Evolutionary conservation across 768 basidiomycete genomes (phyloP), one percentile per base, ranked within the genome.

Genomic region (Strobilomyces dryophilus): DNA sequence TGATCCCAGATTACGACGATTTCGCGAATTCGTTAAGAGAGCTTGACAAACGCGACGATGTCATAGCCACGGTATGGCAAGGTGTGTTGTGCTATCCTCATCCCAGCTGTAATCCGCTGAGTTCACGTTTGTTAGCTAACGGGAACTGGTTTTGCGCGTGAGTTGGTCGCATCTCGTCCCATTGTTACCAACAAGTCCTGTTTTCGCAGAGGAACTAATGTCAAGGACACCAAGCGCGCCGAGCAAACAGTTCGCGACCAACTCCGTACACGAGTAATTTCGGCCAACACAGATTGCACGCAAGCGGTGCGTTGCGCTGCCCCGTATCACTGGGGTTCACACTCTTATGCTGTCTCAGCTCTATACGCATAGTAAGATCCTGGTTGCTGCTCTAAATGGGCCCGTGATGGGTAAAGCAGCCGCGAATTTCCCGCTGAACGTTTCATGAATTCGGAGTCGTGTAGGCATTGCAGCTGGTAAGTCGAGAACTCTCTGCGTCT

Each of bases 121-220:
- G 6, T 39, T 48, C 41, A 47, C 14, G 2, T 40, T 5, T 42
- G 1, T 10, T 35, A 85, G 85, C 82, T 10, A 82, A 73, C 32
- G 86, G 86, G 3, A 78, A 74, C 55, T 87, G 84, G 84, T 87
- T 88, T 66, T 88, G 84, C 71, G 78, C 85, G 85, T 87, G 63
- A 62, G 84, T 69, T 17, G 5, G 31, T 45, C 39, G 24, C n/a
- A n/a, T 11, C 5, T 27, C 34, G 31, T 18, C 31, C 47, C 17
- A 9, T 5, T 24, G 35, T 44, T 46, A 4, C 24, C 34, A 15
- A 53, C 49, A 31, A 54, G 34, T 6, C 27, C 32, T 21, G 41
- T 10, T 40, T 47, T 35, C 29, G 34, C 56, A 87, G 85, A 18
- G 85, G 85, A 5, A 84, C 84, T 4, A 71, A 83, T 60, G 81